Conservation (phyloP, 1,284 basidiomycete genomes). For the Phylloboletellus chloephorus region DNA sequence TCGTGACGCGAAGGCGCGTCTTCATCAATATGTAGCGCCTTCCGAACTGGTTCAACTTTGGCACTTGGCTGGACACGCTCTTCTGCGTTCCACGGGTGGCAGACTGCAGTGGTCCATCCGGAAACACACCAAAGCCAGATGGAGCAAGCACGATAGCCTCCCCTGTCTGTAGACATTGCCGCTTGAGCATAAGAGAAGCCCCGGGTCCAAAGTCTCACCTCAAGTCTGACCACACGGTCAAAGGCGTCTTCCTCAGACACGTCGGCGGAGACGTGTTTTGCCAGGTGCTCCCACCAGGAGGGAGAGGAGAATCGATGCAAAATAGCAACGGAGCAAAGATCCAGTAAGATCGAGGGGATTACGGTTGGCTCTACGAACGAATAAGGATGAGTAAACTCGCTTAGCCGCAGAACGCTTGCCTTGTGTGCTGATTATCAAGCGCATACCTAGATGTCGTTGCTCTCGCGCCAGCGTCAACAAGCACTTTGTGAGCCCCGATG, state of each 20-base stretch:
- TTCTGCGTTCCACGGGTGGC: conserved; percentile 11
- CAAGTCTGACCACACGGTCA: conserved; percentile 57
- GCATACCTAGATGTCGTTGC: conserved; percentile 67
- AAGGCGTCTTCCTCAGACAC: conserved; percentile 54
- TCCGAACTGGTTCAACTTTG: conserved; percentile 40
- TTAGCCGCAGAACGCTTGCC: conserved; percentile 33
- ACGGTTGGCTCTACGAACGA: conserved; percentile 59
- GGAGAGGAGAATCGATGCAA: conserved; percentile 71
- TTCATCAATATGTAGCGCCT: conserved; percentile 53
- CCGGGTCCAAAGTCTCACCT: conserved; percentile 37
- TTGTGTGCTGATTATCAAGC: conserved; percentile 70
- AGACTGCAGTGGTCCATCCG: conserved; percentile 19
- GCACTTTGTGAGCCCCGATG: conserved; percentile 52
- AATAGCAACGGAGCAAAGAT: conserved; percentile 60
- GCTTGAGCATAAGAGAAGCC: conserved; percentile 4
- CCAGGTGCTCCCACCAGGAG: conserved; percentile 65
- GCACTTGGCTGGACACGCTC: conserved; percentile 16
- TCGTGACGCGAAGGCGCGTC: conserved; percentile 54
- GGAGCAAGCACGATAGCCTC: conserved; percentile 62
- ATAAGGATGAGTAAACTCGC: conserved; percentile 1
- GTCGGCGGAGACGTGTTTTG: conserved; percentile 61
- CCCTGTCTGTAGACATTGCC: conserved; percentile 44
- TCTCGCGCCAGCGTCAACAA: conserved; percentile 58
- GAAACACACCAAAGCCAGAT: conserved; percentile 47
- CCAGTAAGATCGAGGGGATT: conserved; percentile 60